phyloP scores from a whole-genome alignment of 441 rosid species.

The Arabidopsis lyrata region DNA sequence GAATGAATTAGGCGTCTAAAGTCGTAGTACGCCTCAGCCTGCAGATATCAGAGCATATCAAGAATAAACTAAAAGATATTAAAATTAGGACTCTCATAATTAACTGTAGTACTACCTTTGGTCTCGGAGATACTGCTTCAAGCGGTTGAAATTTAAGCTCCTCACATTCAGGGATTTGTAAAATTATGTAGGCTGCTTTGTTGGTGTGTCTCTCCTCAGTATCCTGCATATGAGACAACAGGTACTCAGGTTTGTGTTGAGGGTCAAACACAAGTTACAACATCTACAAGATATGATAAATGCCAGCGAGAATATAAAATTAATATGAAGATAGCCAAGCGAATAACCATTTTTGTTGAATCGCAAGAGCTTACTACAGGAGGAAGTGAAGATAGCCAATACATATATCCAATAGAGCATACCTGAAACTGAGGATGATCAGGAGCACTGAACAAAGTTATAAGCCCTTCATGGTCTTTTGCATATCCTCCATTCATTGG shows the following conservation, averaged over 20 bases:
- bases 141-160: conserved; percentile 45
- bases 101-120: conserved; percentile 41
- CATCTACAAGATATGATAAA: conserved; percentile 16
- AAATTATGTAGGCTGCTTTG: conserved; percentile 47
- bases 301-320: not conserved
- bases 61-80: conserved; percentile 18
- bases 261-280: conserved; percentile 19
- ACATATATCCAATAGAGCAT: conserved; percentile 1
- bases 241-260: conserved; percentile 2
- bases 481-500: conserved; percentile 42
- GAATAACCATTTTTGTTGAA: not conserved
- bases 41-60: conserved; percentile 30
- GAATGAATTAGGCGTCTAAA: conserved; percentile 36
- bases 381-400: conserved; percentile 1
- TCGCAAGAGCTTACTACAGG: conserved; percentile 8
- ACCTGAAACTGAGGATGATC: conserved; percentile 51
- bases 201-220: conserved; percentile 43
- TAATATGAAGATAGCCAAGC: not conserved
- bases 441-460: conserved; percentile 50
- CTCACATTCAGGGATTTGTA: conserved; percentile 41
- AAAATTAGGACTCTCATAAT: conserved; percentile 14
- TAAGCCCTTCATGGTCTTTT: conserved; percentile 47
- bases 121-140: conserved; percentile 47
- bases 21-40: conserved; percentile 46
- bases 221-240: conserved; percentile 37